phyloP scores from a whole-genome alignment of 345 rosid species.

The Salix suchowensis region DNA sequence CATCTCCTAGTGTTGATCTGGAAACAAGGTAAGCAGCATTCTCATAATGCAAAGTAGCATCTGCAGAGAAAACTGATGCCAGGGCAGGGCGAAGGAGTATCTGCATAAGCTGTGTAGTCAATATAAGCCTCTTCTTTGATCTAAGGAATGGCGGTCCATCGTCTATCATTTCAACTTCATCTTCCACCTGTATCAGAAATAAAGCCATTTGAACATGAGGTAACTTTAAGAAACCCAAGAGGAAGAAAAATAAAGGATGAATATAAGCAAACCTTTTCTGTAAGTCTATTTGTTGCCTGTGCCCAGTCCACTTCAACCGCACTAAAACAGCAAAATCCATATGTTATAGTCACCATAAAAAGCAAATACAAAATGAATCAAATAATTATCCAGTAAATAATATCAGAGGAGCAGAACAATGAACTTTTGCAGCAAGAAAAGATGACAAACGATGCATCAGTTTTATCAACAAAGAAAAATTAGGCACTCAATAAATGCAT shows the following conservation, averaged over 20 bases:
- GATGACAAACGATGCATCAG: not conserved
- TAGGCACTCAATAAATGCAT: not conserved
- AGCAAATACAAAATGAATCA: not conserved
- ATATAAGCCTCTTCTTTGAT: slow-evolving; percentile 72
- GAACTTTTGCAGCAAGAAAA: not conserved
- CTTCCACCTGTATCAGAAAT: slow-evolving; percentile 53
- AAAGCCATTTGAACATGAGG: slow-evolving; percentile 12
- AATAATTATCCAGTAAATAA: not conserved
- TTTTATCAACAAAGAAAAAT: not conserved
- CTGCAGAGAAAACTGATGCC: slow-evolving; percentile 44
- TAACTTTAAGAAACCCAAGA: not conserved
- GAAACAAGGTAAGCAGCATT: slow-evolving; percentile 44
- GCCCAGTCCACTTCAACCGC: slow-evolving; percentile 67
- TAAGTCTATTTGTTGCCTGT: slow-evolving; percentile 48
- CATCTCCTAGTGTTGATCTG: slow-evolving; percentile 65
- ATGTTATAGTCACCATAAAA: not conserved
- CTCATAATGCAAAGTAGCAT: slow-evolving; percentile 46
- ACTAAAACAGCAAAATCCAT: slow-evolving; percentile 38
- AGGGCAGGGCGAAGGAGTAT: slow-evolving; percentile 54
- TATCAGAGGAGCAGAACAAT: not conserved
- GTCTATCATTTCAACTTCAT: slow-evolving; percentile 44
- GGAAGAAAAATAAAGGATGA: not conserved
- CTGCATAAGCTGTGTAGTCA: slow-evolving; percentile 78
- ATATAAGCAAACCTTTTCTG: slow-evolving; percentile 60
- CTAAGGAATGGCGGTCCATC: slow-evolving; percentile 39